A percentile compares a stretch with the other conserved stretches of the same genome.
phyloP scores from a whole-genome alignment of 2,329 filamentous ascomycete species.

The Alternaria sp. region DNA sequence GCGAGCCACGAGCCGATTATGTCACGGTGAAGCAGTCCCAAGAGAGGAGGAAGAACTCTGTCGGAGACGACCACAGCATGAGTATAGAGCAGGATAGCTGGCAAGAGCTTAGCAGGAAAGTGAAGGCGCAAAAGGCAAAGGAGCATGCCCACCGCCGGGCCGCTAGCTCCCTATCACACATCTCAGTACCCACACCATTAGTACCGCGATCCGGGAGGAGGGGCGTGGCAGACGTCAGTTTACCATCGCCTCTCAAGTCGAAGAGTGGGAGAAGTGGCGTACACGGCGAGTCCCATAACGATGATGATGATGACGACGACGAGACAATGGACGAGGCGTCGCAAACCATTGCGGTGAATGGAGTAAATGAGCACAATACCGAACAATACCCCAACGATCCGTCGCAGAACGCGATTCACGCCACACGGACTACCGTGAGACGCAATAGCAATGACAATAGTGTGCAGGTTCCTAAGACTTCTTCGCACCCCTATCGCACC shows the following conservation, averaged over 20 bases:
- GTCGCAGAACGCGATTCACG: constrained; percentile 29
- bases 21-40: constrained; percentile 57
- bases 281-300: constrained; percentile 21
- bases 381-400: constrained; percentile 47
- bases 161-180: constrained; percentile 33
- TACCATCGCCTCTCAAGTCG: constrained; percentile 39
- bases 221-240: constrained; percentile 27
- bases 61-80: constrained; percentile 20
- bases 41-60: constrained; percentile 45
- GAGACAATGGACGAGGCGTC: constrained; percentile 33
- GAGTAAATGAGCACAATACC: constrained; percentile 24
- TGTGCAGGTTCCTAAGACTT: constrained; percentile 51
- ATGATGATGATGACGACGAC: constrained; percentile 36
- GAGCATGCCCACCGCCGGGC: constrained; percentile 35
- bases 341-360: constrained; percentile 22
- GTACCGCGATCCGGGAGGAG: constrained; percentile 23
- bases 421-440: constrained; percentile 22
- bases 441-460: constrained; percentile 29
- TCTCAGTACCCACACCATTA: constrained; percentile 38
- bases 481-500: constrained; percentile 45
- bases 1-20: constrained; percentile 56
- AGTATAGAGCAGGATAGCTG: constrained; percentile 41
- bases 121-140: constrained; percentile 28
- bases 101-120: constrained; percentile 36
- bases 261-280: constrained; percentile 6